Percentiles rank a stretch among this genome's conserved stretches.
phyloP scores from a whole-genome alignment of 257 asterid species.

The Fraxinus cuspidata region DNA sequence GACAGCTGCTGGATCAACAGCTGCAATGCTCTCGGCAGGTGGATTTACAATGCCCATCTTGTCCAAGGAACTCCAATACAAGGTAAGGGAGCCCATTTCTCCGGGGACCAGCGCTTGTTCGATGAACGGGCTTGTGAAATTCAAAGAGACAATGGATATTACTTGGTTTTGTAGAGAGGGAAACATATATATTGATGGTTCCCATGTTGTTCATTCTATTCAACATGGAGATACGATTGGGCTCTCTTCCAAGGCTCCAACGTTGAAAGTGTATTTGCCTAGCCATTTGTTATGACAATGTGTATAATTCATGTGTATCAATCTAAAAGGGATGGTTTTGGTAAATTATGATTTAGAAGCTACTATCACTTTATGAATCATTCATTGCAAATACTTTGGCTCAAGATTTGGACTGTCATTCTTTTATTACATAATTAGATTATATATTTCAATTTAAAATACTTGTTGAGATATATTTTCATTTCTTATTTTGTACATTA shows the following conservation, averaged over 20 bases:
- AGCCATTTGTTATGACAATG: conserved; percentile 35
- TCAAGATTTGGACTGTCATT: no score
- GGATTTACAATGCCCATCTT: conserved; percentile 73
- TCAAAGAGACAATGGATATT: conserved; percentile 60
- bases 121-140: conserved; percentile 60
- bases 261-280: conserved; percentile 65
- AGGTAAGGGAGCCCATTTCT: conserved; percentile 89
- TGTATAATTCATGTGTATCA: conserved; percentile 11
- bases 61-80: conserved; percentile 82
- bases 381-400: no score
- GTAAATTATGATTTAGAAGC: background rate
- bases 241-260: conserved; percentile 73
- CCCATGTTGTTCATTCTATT: conserved; percentile 61
- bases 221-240: conserved; percentile 73
- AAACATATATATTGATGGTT: conserved; percentile 70
- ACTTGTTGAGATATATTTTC: no score
- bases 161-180: conserved; percentile 78
- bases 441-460: no score
- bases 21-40: conserved; percentile 93
- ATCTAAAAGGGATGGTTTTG: background rate
- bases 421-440: no score
- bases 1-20: conserved; percentile 94
- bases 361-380: no score
- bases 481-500: no score
- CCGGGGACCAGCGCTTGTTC: conserved; percentile 36